Conservation (phyloP, 495 filamentous ascomycete species). For the Neurospora sp. region DNA sequence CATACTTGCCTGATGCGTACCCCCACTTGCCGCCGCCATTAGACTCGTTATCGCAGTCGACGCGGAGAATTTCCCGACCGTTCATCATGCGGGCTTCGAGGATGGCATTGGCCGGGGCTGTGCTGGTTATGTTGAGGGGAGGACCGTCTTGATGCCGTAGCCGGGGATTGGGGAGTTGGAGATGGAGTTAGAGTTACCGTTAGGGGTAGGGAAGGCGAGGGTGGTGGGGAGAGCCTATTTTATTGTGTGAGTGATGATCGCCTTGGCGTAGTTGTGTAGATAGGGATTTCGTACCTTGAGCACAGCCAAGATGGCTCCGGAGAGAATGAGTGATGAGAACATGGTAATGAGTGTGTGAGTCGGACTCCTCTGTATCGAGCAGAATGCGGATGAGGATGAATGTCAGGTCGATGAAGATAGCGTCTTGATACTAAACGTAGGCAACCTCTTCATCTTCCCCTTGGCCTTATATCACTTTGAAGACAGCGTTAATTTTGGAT, state of each 20-base stretch:
- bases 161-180: background rate
- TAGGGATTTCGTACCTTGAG: background rate
- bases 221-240: background rate
- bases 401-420: no score
- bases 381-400: no score
- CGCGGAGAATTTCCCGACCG: background rate
- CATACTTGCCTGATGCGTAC: background rate
- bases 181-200: background rate
- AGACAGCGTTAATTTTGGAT: background rate
- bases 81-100: background rate
- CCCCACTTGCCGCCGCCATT: background rate
- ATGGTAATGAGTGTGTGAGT: background rate
- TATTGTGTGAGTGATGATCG: background rate
- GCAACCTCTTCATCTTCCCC: background rate
- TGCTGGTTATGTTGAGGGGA: no score
- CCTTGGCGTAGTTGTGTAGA: background rate
- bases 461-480: background rate
- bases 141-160: no score
- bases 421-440: background rate
- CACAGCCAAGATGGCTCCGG: background rate
- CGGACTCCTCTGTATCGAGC: background rate
- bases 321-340: background rate
- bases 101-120: background rate
- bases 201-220: background rate
- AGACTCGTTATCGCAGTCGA: background rate